phyloP scores from a whole-genome alignment of 176 grass and related monocot genomes.

The Triticum aestivum region DNA sequence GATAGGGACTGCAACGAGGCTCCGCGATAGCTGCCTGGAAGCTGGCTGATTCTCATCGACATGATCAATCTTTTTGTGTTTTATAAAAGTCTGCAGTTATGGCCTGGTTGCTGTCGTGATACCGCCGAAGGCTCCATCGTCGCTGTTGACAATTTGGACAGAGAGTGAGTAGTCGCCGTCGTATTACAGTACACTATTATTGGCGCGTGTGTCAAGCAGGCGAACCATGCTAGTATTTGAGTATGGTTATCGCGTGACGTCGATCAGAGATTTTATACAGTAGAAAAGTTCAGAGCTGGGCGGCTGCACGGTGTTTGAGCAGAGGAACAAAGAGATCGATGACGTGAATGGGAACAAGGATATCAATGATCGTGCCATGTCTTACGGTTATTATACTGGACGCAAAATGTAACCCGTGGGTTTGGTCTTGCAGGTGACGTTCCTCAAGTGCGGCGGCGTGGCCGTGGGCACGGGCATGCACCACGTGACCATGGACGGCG shows the following conservation, averaged over 20 bases:
- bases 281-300: neutral
- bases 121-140: neutral
- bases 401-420: too few species aligned
- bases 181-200: neutral
- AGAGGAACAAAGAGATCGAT: too few species aligned
- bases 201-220: neutral
- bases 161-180: neutral
- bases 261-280: neutral
- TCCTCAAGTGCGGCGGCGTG: slow-evolving; percentile 76
- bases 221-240: neutral
- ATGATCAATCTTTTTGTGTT: neutral
- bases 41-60: neutral
- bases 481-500: slow-evolving; percentile 67
- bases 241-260: neutral
- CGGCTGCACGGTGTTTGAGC: neutral
- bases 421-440: slow-evolving; percentile 49
- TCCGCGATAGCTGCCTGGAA: slow-evolving; percentile 9
- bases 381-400: neutral
- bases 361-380: too few species aligned
- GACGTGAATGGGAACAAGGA: neutral
- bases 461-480: slow-evolving; percentile 64
- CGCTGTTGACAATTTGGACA: slow-evolving; percentile 13
- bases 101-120: neutral
- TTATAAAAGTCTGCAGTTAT: neutral
- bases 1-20: neutral